These are phyloP conservation scores for Pythium angustatum DNA, from an alignment of 352 stramenopile genomes.

Conservation along the genomic window DNA sequence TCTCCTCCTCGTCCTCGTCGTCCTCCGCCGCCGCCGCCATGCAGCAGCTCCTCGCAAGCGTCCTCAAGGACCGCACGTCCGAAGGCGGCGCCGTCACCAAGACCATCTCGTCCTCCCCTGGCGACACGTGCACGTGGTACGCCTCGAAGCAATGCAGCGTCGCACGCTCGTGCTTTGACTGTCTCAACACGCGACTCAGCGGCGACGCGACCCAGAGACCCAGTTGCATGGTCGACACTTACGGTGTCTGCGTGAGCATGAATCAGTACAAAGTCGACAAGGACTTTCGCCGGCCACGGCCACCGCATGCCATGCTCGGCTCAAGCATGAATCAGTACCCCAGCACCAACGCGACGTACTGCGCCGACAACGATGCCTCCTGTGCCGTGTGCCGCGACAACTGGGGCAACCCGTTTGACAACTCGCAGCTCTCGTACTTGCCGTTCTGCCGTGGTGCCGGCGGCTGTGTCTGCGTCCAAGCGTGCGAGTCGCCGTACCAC, in stretches of 20 bases:
- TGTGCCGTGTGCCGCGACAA: slow-evolving; percentile 22
- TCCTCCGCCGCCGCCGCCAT: too few species aligned
- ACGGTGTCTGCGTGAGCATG: slow-evolving; percentile 24
- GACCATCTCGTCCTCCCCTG: neutral
- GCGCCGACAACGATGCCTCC: slow-evolving; percentile 14
- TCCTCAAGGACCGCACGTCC: slow-evolving; percentile 29
- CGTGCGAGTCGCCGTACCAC: slow-evolving; percentile 24
- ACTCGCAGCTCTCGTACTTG: slow-evolving; percentile 27
- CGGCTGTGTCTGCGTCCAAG: slow-evolving; percentile 25
- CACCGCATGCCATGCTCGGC: neutral
- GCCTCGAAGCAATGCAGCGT: slow-evolving; percentile 36
- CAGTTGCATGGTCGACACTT: slow-evolving; percentile 27
- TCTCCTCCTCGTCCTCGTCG: too few species aligned
- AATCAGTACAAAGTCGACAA: slow-evolving; percentile 10
- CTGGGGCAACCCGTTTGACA: slow-evolving; percentile 29
- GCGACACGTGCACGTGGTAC: slow-evolving; percentile 44
- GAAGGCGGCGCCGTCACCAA: slow-evolving; percentile 21
- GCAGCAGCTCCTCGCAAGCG: slow-evolving; percentile 2
- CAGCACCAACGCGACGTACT: slow-evolving; percentile 27
- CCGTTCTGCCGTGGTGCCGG: slow-evolving; percentile 23
- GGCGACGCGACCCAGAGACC: slow-evolving; percentile 11
- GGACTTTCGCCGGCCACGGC: slow-evolving; percentile 19
- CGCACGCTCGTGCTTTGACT: slow-evolving; percentile 60
- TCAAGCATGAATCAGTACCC: slow-evolving; percentile 16
- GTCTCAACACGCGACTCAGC: slow-evolving; percentile 43